These are phyloP conservation scores for Blastobotrys aristatus DNA, from an alignment of 1,139 yeast species.

Conservation along the genomic window DNA sequence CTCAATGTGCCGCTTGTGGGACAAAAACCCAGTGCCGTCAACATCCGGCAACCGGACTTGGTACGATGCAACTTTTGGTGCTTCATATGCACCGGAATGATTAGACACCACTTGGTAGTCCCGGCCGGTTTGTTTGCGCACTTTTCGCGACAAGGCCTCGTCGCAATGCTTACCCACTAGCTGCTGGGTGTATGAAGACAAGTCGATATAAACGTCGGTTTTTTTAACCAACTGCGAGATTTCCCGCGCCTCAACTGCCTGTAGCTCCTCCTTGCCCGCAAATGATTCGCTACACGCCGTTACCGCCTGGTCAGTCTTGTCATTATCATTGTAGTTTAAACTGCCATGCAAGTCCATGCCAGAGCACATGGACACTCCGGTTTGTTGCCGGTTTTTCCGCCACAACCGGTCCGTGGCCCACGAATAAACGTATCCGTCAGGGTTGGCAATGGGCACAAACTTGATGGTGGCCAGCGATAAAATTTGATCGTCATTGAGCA, in stretches of 20 bases:
- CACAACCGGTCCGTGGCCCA: slow-evolving; percentile 80
- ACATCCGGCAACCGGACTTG: slow-evolving; percentile 77
- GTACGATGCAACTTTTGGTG: slow-evolving; percentile 3
- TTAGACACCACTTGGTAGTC: slow-evolving; percentile 53
- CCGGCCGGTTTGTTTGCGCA: slow-evolving; percentile 16
- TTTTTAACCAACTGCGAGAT: slow-evolving; percentile 61
- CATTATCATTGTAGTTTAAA: slow-evolving; percentile 53
- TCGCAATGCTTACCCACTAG: slow-evolving; percentile 38
- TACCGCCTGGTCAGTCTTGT: background rate
- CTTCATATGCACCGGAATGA: background rate
- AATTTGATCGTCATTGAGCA: slow-evolving; percentile 48
- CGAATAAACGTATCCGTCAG: slow-evolving; percentile 83
- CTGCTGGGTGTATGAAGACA: slow-evolving; percentile 83
- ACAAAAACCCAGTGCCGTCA: slow-evolving; percentile 76
- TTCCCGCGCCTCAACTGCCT: slow-evolving; percentile 64
- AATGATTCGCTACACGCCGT: slow-evolving; percentile 34
- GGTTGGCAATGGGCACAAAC: slow-evolving; percentile 78
- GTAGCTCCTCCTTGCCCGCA: slow-evolving; percentile 71
- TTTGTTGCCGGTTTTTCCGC: slow-evolving; percentile 83
- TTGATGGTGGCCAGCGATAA: slow-evolving; percentile 38
- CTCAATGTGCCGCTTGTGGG: slow-evolving; percentile 63
- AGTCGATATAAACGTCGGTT: slow-evolving; percentile 66
- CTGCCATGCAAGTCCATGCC: slow-evolving; percentile 90
- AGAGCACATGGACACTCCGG: slow-evolving; percentile 58
- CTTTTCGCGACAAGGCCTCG: slow-evolving; percentile 17